Percentiles rank a stretch among this genome's conserved stretches.
Evolutionary conservation across 441 rosid species (phyloP).

Genomic region (Rhodomyrtus psidioides): DNA sequence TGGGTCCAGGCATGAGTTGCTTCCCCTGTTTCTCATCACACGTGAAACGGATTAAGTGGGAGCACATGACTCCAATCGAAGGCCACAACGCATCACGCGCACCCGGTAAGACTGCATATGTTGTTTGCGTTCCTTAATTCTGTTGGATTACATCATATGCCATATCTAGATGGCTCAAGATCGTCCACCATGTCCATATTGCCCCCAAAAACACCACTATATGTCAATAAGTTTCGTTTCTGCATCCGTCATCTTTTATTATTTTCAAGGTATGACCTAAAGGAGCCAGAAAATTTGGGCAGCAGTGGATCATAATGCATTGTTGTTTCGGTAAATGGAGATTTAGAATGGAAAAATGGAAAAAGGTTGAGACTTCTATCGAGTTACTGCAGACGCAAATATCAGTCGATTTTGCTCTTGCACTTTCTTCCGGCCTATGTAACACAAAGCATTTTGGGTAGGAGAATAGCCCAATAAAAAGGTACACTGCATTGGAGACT

Average conservation of each 20-base stretch:
- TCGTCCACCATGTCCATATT: background rate
- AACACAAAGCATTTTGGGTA: background rate
- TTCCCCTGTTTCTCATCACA: slow-evolving; percentile 61
- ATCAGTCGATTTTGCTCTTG: background rate
- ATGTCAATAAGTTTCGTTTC: background rate
- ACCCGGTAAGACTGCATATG: slow-evolving; percentile 16
- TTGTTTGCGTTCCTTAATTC: background rate
- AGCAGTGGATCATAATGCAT: background rate
- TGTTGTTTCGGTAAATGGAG: background rate
- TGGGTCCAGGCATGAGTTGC: slow-evolving; percentile 41
- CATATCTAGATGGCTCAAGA: background rate
- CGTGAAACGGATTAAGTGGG: slow-evolving; percentile 26
- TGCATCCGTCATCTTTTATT: background rate
- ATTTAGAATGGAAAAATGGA: background rate
- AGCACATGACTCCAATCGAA: background rate
- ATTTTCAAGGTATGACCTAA: background rate
- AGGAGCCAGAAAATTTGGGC: background rate
- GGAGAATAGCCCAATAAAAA: background rate
- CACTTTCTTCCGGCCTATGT: background rate
- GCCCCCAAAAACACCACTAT: background rate
- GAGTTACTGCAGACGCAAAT: background rate
- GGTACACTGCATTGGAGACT: background rate
- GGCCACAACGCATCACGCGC: background rate
- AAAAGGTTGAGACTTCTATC: background rate
- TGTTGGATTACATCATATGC: background rate